phyloP scores from a whole-genome alignment of 805 yeast species.

The Metschnikowia continentalis region DNA sequence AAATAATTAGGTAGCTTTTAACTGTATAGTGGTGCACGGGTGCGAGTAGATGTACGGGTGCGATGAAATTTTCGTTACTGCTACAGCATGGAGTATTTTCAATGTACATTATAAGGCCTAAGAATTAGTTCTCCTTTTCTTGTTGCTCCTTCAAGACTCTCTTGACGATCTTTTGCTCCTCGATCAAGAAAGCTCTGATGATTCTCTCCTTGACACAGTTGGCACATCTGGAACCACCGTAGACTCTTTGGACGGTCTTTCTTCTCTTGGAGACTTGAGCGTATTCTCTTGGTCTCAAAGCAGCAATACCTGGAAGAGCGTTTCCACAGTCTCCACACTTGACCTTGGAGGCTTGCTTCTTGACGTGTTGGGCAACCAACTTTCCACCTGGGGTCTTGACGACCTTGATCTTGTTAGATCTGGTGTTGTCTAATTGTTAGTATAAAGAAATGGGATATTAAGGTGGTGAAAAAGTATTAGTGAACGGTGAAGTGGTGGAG shows the following conservation, averaged over 20 bases:
- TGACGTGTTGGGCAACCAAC: slow-evolving; percentile 95
- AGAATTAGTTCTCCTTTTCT: slow-evolving; percentile 60
- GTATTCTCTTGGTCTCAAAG: slow-evolving; percentile 98
- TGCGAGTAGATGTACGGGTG: neutral
- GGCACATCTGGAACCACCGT: slow-evolving; percentile 99
- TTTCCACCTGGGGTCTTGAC: slow-evolving; percentile 99
- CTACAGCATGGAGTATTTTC: neutral
- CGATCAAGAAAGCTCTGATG: slow-evolving; percentile 98
- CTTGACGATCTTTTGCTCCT: slow-evolving; percentile 99
- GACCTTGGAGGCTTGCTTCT: slow-evolving; percentile 84
- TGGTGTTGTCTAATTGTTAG: slow-evolving; percentile 86
- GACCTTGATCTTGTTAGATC: slow-evolving; percentile 98
- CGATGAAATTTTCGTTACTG: too few relatives aligned
- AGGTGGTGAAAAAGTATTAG: neutral
- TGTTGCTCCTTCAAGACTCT: slow-evolving; percentile 97
- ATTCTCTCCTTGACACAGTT: slow-evolving; percentile 99
- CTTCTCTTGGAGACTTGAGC: slow-evolving; percentile 92
- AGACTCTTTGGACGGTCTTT: slow-evolving; percentile 98
- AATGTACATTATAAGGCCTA: slow-evolving; percentile 15
- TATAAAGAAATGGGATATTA: slow-evolving; percentile 12
- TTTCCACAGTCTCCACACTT: slow-evolving; percentile 86
- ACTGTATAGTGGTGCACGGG: neutral
- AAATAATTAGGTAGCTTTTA: too few relatives aligned
- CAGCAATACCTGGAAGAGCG: slow-evolving; percentile 81
- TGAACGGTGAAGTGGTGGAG: too few relatives aligned